Evolutionary conservation across 345 rosid species (phyloP), one percentile per base, ranked within the genome.

Genomic region (Citrus reticulata): DNA sequence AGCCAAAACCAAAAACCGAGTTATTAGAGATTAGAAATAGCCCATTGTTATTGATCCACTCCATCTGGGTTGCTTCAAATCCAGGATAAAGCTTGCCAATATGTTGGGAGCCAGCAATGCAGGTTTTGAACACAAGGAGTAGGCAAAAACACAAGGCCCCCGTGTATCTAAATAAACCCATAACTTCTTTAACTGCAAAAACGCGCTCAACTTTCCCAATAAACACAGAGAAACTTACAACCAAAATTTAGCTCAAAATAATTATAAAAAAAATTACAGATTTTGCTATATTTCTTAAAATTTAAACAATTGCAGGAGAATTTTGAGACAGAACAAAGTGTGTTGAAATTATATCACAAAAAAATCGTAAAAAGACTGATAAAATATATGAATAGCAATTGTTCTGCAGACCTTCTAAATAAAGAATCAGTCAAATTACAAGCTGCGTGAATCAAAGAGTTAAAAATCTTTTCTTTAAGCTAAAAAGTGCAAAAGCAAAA

Each of bases 11-110:
- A 75, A 81, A 90, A 35, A 71, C 59, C 9, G 88, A 80, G 73
- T 74, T 81, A 63, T 75, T 79, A 40, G 93, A 90, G 11, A 69
- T 69, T 57, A 90, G 73, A 82, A 88, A 90, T 46, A 59, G 27
- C 1, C 93, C 93, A 16, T 35, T 34, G 1, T 83, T 77, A 59
- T 83, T 82, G 2, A 51, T 73, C 84, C 85, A 88, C 34, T 88
- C 82, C 82, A n/a, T 79, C 80, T 81, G 88, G 42, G 90, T 80
- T 59, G 87, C 82, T 79, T 80, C 73, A 32, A 87, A 88, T 9
- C 93, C 90, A 27, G 91, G 89, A 63, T 72, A 34, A 66, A 90
- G 84, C 74, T 75, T 61, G 46, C 88, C 90, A 64, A 83, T 57
- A 60, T 16, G 51, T 62, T 54, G 87, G 37, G 77, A 25, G 6